Conservation (phyloP, 176 grass and related monocot species). For the Metroxylon sagu region DNA sequence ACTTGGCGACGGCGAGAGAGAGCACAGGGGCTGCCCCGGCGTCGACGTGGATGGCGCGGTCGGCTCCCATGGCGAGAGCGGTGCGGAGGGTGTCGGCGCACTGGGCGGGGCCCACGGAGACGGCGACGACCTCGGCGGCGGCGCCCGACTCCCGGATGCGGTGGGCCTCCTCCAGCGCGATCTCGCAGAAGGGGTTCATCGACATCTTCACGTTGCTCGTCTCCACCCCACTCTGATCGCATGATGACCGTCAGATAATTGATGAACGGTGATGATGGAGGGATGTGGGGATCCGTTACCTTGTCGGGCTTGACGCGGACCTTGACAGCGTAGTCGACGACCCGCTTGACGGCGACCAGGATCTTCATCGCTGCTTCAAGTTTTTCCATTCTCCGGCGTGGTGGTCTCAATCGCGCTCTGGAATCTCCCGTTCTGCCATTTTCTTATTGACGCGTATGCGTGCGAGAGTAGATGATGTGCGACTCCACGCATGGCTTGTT, state of each 20-base stretch:
- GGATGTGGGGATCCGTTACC: not conserved
- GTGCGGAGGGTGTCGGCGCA: conserved; percentile 83
- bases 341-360: conserved; percentile 80
- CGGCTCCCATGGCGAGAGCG: conserved; percentile 89
- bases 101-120: conserved; percentile 63
- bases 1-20: conserved; percentile 71
- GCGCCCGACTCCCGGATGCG: conserved; percentile 61
- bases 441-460: too few relatives aligned
- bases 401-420: too few relatives aligned
- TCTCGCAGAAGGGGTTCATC: conserved; percentile 99
- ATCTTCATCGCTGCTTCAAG: conserved; percentile 58
- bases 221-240: conserved; percentile 52
- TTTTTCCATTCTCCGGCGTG: too few relatives aligned
- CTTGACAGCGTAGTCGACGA: conserved; percentile 93
- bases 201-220: conserved; percentile 83
- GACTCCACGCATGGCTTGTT: too few relatives aligned
- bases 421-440: too few relatives aligned
- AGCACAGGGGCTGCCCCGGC: conserved; percentile 35
- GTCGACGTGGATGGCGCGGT: conserved; percentile 77
- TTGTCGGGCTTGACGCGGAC: conserved; percentile 67
- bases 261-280: not conserved
- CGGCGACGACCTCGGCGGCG: conserved; percentile 63
- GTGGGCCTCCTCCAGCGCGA: conserved; percentile 79
- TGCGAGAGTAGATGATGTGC: too few relatives aligned
- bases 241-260: not conserved